Evolutionary conservation across 2,329 filamentous ascomycete genomes (phyloP).

Genomic region (Alternaria triticimaculans): DNA sequence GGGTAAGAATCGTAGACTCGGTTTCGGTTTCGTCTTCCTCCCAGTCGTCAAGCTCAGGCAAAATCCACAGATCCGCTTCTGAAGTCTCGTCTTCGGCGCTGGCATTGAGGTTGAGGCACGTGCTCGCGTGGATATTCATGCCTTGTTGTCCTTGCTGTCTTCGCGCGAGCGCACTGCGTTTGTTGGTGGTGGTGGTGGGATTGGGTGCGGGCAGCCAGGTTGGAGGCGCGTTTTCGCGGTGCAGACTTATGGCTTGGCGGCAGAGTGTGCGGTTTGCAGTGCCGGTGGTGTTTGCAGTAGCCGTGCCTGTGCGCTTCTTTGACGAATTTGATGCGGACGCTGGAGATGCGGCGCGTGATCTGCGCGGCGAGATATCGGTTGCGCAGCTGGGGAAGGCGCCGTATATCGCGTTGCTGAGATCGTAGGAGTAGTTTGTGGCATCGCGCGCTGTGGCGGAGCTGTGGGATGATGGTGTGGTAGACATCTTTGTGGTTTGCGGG

Average conservation of each 20-base stretch:
- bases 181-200: not conserved
- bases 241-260: conserved; percentile 9
- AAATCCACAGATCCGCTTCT: conserved; percentile 40
- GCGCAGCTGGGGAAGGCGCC: conserved; percentile 26
- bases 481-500: not conserved
- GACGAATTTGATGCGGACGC: conserved; percentile 7
- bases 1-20: not conserved
- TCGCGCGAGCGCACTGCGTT: conserved; percentile 9
- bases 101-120: conserved; percentile 29
- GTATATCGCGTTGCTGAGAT: conserved; percentile 25
- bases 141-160: not conserved
- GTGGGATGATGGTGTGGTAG: not conserved
- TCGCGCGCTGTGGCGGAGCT: conserved; percentile 29
- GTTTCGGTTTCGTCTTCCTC: conserved; percentile 16
- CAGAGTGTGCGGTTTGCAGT: not conserved
- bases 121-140: conserved; percentile 32
- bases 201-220: conserved; percentile 23
- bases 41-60: conserved; percentile 43
- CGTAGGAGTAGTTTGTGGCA: conserved; percentile 15
- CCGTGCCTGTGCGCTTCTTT: conserved; percentile 6
- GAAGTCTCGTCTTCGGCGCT: conserved; percentile 6
- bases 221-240: conserved; percentile 2
- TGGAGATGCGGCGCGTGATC: conserved; percentile 17
- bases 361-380: conserved; percentile 13
- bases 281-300: too few species aligned